phyloP scores from a whole-genome alignment of 2,329 filamentous ascomycete genomes.

The Geoglossum cookeanum region DNA sequence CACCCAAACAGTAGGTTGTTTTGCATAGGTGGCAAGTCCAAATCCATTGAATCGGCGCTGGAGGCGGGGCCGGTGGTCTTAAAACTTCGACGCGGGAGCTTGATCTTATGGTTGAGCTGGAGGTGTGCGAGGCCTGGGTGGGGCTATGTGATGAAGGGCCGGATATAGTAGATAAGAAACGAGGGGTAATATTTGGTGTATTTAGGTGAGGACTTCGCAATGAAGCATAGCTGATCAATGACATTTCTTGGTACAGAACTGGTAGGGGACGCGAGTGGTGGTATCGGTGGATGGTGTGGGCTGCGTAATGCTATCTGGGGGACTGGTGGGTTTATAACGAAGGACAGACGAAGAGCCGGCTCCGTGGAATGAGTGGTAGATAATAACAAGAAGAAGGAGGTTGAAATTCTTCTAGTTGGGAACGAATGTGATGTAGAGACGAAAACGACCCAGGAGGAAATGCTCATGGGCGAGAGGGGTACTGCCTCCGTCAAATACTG shows the following conservation, averaged over 20 bases:
- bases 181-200: background rate
- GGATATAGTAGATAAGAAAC: background rate
- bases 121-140: background rate
- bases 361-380: background rate
- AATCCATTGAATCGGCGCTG: slow-evolving; percentile 21
- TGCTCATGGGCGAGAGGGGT: background rate
- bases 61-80: background rate
- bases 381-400: background rate
- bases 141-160: background rate
- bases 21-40: slow-evolving; percentile 35
- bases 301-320: background rate
- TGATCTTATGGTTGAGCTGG: background rate
- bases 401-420: background rate
- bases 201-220: background rate
- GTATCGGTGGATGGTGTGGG: background rate
- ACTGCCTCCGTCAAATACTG: background rate
- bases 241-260: background rate
- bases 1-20: slow-evolving; percentile 26
- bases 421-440: background rate
- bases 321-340: background rate
- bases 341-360: background rate
- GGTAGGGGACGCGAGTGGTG: background rate
- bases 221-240: background rate
- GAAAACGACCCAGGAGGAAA: background rate
- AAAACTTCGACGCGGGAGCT: background rate